These are phyloP conservation scores for Medicago ruthenica DNA, from an alignment of 306 rosid species.

Conservation along the genomic window DNA sequence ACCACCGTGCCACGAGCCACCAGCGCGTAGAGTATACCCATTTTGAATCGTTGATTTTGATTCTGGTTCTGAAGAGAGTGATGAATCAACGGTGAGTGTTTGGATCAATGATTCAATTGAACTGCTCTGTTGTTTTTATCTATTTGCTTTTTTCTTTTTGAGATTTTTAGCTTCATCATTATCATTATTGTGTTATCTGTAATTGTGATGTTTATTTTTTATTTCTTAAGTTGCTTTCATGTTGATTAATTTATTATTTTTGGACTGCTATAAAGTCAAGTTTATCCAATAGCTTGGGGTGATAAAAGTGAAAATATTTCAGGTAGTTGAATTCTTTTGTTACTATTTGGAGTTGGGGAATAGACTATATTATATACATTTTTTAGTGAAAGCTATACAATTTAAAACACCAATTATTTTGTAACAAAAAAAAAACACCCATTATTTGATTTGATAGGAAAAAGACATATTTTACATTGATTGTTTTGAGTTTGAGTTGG, in stretches of 20 bases:
- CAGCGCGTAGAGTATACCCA: conserved; percentile 87
- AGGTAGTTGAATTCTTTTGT: no score
- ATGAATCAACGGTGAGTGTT: not conserved
- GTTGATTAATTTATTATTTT: not conserved
- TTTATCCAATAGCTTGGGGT: not conserved
- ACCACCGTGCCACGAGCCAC: conserved; percentile 95
- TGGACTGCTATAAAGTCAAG: not conserved
- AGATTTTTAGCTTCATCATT: not conserved
- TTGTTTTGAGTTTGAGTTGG: no score
- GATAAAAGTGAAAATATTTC: not conserved
- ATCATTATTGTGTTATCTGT: not conserved
- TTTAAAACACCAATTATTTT: no score
- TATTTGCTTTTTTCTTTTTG: conserved; percentile 5
- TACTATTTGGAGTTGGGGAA: no score
- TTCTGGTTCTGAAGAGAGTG: not conserved
- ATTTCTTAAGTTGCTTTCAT: not conserved
- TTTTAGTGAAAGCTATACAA: no score
- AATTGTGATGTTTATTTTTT: not conserved
- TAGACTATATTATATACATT: no score
- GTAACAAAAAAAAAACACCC: no score
- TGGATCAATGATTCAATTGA: not conserved
- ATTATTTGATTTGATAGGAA: no score
- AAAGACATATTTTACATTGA: no score
- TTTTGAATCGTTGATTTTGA: conserved; percentile 20
- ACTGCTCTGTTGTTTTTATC: conserved; percentile 6